Conservation (phyloP, 345 rosid genomes). For the Tarenaya hassleriana region DNA sequence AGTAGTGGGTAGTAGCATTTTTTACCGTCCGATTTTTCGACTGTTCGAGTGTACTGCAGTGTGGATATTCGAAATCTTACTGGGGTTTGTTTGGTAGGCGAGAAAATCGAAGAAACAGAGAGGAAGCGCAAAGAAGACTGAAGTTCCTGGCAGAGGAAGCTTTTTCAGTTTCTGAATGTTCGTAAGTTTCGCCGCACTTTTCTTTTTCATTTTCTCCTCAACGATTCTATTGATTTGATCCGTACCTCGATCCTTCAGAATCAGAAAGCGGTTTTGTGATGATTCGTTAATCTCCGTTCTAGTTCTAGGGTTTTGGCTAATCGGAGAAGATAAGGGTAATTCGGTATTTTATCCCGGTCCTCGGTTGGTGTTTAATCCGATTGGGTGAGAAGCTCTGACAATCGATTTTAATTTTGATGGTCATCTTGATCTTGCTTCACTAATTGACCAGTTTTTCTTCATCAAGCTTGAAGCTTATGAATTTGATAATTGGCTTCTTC, state of each 20-base stretch:
- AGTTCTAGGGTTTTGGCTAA: slow-evolving; percentile 24
- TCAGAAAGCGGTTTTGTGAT: not conserved
- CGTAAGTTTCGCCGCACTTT: slow-evolving; percentile 19
- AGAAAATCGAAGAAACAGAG: slow-evolving; percentile 24
- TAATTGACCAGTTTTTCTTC: not conserved
- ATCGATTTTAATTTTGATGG: slow-evolving; percentile 18
- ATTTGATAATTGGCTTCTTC: not conserved
- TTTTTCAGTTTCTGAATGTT: not conserved
- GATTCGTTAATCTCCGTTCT: no score
- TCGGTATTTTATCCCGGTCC: no score
- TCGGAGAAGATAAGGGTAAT: slow-evolving; percentile 26
- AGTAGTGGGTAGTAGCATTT: not conserved
- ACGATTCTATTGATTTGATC: slow-evolving; percentile 17
- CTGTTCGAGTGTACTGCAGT: not conserved
- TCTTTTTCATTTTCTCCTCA: slow-evolving; percentile 17
- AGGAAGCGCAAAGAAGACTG: not conserved
- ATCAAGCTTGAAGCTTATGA: not conserved
- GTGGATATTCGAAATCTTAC: not conserved
- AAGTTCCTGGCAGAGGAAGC: slow-evolving; percentile 4
- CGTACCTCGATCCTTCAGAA: not conserved
- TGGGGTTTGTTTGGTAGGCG: slow-evolving; percentile 26
- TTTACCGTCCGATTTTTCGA: not conserved
- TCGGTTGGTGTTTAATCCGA: no score
- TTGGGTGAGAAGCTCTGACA: no score
- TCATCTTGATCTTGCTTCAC: not conserved